These are phyloP conservation scores for Leishmania martiniquensis DNA, from an alignment of 208 protist species.

Conservation along the genomic window DNA sequence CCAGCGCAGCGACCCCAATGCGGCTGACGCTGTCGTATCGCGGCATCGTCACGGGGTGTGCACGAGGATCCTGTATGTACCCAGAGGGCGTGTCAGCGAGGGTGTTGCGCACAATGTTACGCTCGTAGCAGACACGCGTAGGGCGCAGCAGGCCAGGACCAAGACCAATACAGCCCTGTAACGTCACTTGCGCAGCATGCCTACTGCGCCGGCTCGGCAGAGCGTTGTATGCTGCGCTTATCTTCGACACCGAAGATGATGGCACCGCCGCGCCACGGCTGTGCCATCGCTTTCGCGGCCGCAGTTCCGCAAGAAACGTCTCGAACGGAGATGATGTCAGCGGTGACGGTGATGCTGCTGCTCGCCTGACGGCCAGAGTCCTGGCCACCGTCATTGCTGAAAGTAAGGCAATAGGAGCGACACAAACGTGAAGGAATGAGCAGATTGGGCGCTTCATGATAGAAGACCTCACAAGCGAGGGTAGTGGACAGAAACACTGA, in stretches of 20 bases:
- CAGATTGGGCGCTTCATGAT: not conserved
- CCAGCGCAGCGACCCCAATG: constrained; percentile 36
- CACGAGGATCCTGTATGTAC: constrained; percentile 73
- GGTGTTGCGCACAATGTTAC: constrained; percentile 68
- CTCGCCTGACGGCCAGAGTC: not conserved
- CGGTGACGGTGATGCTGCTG: not conserved
- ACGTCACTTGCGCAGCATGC: not conserved
- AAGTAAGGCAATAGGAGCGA: not conserved
- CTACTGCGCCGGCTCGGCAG: not conserved
- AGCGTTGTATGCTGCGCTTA: not conserved
- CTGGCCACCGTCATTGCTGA: not conserved
- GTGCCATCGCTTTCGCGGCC: not conserved
- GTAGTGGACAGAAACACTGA: not conserved
- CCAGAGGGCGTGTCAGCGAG: constrained; percentile 72
- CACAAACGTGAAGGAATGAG: not conserved
- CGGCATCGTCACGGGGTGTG: constrained; percentile 47
- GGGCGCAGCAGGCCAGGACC: constrained; percentile 7
- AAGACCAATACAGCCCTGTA: not conserved
- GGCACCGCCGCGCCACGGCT: not conserved
- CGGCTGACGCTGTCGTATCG: constrained; percentile 43
- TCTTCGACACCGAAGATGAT: not conserved
- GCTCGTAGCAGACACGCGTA: constrained; percentile 29
- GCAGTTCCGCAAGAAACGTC: too few species aligned
- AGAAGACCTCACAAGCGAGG: not conserved
- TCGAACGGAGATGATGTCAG: not conserved